Evolutionary conservation across 805 yeast genomes (phyloP).

Genomic region (Cyberlindnera euphorbiae): DNA sequence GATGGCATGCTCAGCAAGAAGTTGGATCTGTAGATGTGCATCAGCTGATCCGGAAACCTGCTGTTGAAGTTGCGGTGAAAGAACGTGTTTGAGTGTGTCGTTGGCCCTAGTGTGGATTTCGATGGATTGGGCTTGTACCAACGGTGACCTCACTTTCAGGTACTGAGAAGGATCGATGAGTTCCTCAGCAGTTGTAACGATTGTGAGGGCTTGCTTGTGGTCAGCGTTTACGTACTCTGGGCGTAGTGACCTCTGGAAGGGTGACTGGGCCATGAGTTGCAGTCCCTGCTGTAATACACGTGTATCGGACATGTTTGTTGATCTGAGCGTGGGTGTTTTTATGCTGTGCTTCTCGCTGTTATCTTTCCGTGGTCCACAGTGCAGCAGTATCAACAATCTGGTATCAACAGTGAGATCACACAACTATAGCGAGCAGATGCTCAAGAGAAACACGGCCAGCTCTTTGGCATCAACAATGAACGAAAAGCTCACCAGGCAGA

Average conservation of each 20-base stretch:
- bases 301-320: conserved; percentile 6
- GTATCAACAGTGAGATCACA: no score
- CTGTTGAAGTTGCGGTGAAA: conserved; percentile 13
- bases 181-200: neutral
- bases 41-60: conserved; percentile 14
- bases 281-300: conserved; percentile 12
- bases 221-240: conserved; percentile 4
- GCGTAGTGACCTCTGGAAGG: conserved; percentile 19
- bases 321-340: no score
- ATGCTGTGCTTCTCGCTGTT: no score
- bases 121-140: conserved; percentile 3
- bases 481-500: no score
- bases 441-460: no score
- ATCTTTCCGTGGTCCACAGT: neutral
- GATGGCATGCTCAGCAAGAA: conserved; percentile 21
- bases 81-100: conserved; percentile 1
- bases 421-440: no score
- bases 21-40: conserved; percentile 17
- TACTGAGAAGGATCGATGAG: conserved; percentile 16
- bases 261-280: conserved; percentile 16
- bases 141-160: conserved; percentile 4
- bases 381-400: neutral
- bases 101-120: conserved; percentile 8
- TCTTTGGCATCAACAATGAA: no score
- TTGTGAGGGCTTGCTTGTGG: conserved; percentile 2